These are phyloP conservation scores for Calonectria leucothoes DNA, from an alignment of 2,329 filamentous ascomycete species.

Conservation along the genomic window DNA sequence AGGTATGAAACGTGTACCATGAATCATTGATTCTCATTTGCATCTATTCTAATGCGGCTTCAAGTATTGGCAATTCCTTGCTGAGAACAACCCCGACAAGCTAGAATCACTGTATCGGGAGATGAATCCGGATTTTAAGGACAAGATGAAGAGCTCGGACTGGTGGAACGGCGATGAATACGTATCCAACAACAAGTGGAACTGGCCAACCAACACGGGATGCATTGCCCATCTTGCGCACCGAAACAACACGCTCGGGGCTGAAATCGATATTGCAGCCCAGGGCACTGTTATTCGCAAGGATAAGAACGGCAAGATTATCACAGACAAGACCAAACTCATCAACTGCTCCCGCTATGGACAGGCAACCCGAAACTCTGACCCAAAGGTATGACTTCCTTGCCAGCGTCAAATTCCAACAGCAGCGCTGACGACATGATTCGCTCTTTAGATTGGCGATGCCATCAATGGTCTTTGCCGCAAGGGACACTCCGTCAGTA, in stretches of 20 bases:
- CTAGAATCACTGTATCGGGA: background rate
- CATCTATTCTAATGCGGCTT: background rate
- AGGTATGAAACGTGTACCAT: background rate
- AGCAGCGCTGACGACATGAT: background rate
- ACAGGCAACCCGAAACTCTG: conserved; percentile 10
- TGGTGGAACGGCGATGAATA: background rate
- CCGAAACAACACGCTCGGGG: conserved; percentile 18
- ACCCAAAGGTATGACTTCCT: conserved; percentile 20
- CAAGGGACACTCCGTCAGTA: background rate
- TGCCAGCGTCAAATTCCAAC: background rate
- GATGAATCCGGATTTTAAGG: background rate
- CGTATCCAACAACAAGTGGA: background rate
- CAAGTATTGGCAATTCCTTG: conserved; percentile 19
- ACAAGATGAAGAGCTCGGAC: background rate
- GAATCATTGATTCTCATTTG: background rate
- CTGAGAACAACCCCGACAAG: background rate
- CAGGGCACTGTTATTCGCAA: conserved; percentile 18
- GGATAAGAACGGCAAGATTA: background rate
- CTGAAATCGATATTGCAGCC: conserved; percentile 22
- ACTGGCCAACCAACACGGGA: background rate
- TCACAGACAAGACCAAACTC: conserved; percentile 13
- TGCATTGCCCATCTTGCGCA: conserved; percentile 16
- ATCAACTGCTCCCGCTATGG: conserved; percentile 17
- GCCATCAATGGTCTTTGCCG: conserved; percentile 6
- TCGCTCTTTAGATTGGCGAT: conserved; percentile 6